phyloP scores from a whole-genome alignment of 192 early-diverging fungal species.

The Rhizophagus prolifer region DNA sequence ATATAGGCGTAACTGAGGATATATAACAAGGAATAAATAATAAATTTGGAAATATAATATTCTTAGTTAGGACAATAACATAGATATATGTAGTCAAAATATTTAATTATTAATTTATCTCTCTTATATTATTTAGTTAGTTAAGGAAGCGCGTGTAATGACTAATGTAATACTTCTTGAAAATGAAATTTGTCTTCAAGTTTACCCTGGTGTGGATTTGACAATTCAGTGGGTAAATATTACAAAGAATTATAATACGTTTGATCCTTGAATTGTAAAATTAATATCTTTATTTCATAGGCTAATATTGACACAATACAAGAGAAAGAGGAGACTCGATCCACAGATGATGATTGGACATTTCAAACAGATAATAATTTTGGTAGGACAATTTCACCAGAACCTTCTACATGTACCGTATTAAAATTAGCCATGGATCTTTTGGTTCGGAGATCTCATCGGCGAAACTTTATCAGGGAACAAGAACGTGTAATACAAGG shows the following conservation, averaged over 20 bases:
- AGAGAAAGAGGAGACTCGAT: neutral
- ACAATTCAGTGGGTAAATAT: conserved; percentile 26
- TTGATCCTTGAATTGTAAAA: no score
- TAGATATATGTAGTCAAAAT: no score
- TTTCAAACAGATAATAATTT: conserved; percentile 4
- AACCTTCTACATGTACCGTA: conserved; percentile 16
- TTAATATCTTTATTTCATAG: neutral
- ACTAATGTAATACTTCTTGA: conserved; percentile 20
- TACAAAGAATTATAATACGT: neutral
- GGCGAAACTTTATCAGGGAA: neutral
- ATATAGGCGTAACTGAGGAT: no score
- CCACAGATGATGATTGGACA: neutral
- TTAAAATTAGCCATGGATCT: conserved; percentile 30
- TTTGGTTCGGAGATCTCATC: conserved; percentile 15
- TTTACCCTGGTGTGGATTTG: conserved; percentile 27
- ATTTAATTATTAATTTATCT: no score
- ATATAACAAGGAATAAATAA: no score
- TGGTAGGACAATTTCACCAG: conserved; percentile 7
- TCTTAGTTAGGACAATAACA: no score
- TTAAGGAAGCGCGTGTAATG: conserved; percentile 4
- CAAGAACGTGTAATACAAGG: conserved; percentile 18
- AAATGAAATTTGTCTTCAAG: conserved; percentile 22
- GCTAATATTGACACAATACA: conserved; percentile 8
- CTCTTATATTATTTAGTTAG: neutral
- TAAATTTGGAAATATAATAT: no score